A percentile compares a stretch with the other conserved stretches of the same genome.
These are phyloP conservation scores for Ormosia semicastrata DNA, from an alignment of 306 rosid species.

Conservation along the genomic window DNA sequence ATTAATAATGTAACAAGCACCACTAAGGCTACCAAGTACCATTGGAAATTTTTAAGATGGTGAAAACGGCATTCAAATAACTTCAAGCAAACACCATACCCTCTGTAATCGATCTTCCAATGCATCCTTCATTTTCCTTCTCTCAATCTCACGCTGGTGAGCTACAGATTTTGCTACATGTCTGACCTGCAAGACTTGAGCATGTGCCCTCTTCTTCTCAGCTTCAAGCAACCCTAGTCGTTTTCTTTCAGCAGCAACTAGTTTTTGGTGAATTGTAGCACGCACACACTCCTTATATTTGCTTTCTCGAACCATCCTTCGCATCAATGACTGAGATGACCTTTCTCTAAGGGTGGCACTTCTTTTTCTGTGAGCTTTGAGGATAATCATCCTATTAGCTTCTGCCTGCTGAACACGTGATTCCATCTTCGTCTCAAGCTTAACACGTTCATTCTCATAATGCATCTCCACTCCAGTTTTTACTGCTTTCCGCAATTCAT, in stretches of 20 bases:
- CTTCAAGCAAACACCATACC: conserved; percentile 46
- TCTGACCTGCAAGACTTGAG: conserved; percentile 72
- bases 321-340: conserved; percentile 72
- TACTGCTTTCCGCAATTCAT: conserved; percentile 88
- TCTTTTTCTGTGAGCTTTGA: conserved; percentile 77
- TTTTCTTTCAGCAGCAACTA: conserved; percentile 87
- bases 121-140: conserved; percentile 71
- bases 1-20: neutral
- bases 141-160: conserved; percentile 87
- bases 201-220: conserved; percentile 81
- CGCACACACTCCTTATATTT: conserved; percentile 86
- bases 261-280: conserved; percentile 84
- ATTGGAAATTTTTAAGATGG: neutral
- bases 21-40: neutral
- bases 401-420: conserved; percentile 90
- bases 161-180: conserved; percentile 75
- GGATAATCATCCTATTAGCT: conserved; percentile 80
- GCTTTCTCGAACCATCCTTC: conserved; percentile 79
- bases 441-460: conserved; percentile 62
- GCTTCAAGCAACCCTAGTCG: conserved; percentile 75
- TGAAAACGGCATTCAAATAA: neutral
- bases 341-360: conserved; percentile 86
- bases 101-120: conserved; percentile 90
- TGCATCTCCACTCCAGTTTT: conserved; percentile 74
- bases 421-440: conserved; percentile 75